These are phyloP conservation scores for Gonapodya sp. DNA, from an alignment of 192 early-diverging fungal genomes.

Conservation along the genomic window DNA sequence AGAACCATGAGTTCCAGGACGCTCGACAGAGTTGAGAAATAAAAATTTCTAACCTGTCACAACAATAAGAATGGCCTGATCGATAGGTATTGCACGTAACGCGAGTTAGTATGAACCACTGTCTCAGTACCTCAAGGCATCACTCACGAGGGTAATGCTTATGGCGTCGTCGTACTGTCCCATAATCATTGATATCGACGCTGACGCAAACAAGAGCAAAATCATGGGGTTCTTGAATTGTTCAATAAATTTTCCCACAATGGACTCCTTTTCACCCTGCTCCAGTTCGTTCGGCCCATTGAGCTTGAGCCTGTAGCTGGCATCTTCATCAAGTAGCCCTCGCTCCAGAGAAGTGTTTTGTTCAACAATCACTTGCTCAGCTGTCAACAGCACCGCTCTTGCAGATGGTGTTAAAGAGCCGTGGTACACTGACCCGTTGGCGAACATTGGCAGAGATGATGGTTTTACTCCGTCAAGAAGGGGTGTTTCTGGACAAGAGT, in stretches of 20 bases:
- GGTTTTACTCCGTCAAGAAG: too few relatives aligned
- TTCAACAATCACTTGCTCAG: conserved; percentile 3
- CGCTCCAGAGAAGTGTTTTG: conserved; percentile 12
- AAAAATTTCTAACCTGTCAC: conserved; percentile 40
- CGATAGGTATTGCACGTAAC: not conserved
- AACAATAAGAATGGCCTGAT: conserved; percentile 62
- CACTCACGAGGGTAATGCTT: conserved; percentile 62
- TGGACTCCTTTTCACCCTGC: conserved; percentile 50
- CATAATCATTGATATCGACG: conserved; percentile 58
- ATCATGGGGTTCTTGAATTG: conserved; percentile 82
- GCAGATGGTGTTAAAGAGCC: not conserved
- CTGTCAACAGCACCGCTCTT: not conserved
- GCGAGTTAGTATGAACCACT: too few relatives aligned
- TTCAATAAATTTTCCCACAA: conserved; percentile 66
- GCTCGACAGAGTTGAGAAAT: too few relatives aligned
- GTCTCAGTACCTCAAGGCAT: too few relatives aligned
- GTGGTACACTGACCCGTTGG: not conserved
- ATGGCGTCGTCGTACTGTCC: conserved; percentile 76
- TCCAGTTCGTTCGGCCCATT: conserved; percentile 63
- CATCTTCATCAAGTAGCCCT: conserved; percentile 34
- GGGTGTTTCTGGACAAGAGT: too few relatives aligned
- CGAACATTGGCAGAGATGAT: not conserved
- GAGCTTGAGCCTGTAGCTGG: conserved; percentile 25
- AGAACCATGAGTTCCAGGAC: conserved; percentile 1
- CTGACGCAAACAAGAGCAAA: conserved; percentile 62